phyloP scores from a whole-genome alignment of 257 asterid species.

The Ehretia macrophylla region DNA sequence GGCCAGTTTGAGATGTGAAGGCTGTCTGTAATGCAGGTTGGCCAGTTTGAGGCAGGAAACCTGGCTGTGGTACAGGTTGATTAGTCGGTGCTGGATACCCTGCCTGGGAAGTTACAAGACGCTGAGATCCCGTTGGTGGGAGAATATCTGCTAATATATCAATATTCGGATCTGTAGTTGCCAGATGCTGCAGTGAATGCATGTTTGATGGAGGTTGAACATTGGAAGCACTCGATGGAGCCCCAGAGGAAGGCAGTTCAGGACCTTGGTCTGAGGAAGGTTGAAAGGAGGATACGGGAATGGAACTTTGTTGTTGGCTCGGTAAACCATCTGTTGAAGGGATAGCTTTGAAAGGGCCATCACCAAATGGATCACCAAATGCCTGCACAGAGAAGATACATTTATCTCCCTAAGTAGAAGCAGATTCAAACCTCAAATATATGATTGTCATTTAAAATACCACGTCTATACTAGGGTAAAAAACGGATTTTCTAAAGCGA shows the following conservation, averaged over 20 bases:
- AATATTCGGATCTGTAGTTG: conserved; percentile 41
- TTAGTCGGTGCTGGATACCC: conserved; percentile 35
- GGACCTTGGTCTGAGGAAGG: conserved; percentile 33
- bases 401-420: not conserved
- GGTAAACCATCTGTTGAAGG: conserved; percentile 36
- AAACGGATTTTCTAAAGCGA: too few relatives aligned
- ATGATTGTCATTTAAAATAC: not conserved
- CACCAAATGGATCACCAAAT: conserved; percentile 95
- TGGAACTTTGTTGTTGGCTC: conserved; percentile 32
- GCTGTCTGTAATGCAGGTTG: conserved; percentile 32
- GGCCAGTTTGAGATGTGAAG: conserved; percentile 36
- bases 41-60: conserved; percentile 30
- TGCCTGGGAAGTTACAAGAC: conserved; percentile 29
- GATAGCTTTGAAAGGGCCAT: conserved; percentile 83
- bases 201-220: conserved; percentile 32
- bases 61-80: conserved; percentile 30
- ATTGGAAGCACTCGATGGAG: conserved; percentile 31
- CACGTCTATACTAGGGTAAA: too few relatives aligned
- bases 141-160: conserved; percentile 95
- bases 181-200: conserved; percentile 40
- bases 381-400: conserved; percentile 42
- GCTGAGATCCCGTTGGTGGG: conserved; percentile 61
- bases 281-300: conserved; percentile 39
- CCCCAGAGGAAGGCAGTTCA: too few relatives aligned
- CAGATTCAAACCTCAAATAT: not conserved